Evolutionary conservation across 345 rosid genomes (phyloP), one percentile per base, ranked within the genome.

Genomic region (Abelmoschus esculentus): DNA sequence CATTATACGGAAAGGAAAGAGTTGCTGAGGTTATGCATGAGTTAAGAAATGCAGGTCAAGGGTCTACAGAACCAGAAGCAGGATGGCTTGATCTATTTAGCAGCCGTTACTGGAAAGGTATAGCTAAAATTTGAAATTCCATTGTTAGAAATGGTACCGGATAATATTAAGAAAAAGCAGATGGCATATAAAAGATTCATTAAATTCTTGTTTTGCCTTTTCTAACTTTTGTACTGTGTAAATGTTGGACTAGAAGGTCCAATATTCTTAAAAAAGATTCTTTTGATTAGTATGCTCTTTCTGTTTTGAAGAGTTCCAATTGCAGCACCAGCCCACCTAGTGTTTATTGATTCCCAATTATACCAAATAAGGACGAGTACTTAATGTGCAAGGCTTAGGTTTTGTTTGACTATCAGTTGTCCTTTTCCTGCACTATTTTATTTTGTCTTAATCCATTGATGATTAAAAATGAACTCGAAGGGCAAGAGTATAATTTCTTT

Each of bases 21-120:
- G 97, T 95, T 61, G 81, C 85, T 49, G 97, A 86, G 67, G 86
- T 90, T 73, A 91, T 95, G 87, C 82, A 70, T 72, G 96, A 91
- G 82, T 82, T 91, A 70, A 77, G 80, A 74, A 75, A 76, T 49
- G 85, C 85, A 53, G 72, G 83, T 70, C 93, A 89, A 78, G 90
- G 96, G 67, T 82, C 92, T 58, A 64, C 85, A 40, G 98, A 91
- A 84, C 89, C 89, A 70, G 99, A 95, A 69, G 99, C 97, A 5
- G 93, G 98, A 78, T 95, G 99, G 99, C 81, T 90, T 70, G 99
- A 95, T 83, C 85, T 95, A 34, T 95, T 95, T 73, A 84, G 97
- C 76, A 83, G 87, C 74, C 99, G 98, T 68, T 95, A 95, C 72
- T 86, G 86, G 87, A 95, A 91, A 90, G 98, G 99, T 95, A 85